phyloP scores from a whole-genome alignment of 2,329 filamentous ascomycete genomes.

The Diaporthe vaccinii region DNA sequence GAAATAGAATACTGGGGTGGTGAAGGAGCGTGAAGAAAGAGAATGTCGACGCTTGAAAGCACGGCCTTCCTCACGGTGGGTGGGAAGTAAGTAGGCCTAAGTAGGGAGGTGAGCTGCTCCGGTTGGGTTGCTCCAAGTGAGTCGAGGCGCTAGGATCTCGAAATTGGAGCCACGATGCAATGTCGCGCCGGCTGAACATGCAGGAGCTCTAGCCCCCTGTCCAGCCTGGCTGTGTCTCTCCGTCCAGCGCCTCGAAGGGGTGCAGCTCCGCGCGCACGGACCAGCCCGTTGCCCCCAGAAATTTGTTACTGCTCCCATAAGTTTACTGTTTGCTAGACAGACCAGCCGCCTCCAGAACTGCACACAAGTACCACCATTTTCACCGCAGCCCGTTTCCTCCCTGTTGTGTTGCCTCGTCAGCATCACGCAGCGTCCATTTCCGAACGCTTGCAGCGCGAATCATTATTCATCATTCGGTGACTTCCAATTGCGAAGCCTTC shows the following conservation, averaged over 20 bases:
- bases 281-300: slow-evolving; percentile 17
- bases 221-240: neutral
- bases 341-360: neutral
- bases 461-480: neutral
- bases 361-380: neutral
- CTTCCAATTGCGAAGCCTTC: neutral
- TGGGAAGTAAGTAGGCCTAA: slow-evolving; percentile 5
- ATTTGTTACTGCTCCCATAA: slow-evolving; percentile 20
- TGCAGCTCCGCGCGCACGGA: slow-evolving; percentile 6
- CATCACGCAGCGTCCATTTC: neutral
- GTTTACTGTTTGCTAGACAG: neutral
- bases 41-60: slow-evolving; percentile 31
- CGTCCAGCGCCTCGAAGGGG: neutral
- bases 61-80: slow-evolving; percentile 16
- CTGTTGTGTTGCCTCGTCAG: neutral
- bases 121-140: slow-evolving; percentile 1
- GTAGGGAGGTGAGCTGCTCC: slow-evolving; percentile 6
- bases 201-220: slow-evolving; percentile 34
- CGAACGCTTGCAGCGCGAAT: neutral
- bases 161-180: slow-evolving; percentile 40
- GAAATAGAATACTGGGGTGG: slow-evolving; percentile 12
- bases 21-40: slow-evolving; percentile 40
- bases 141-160: slow-evolving; percentile 25
- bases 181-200: slow-evolving; percentile 25
- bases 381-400: neutral